A percentile compares a stretch with the other conserved stretches of the same genome.
Conservation (phyloP, 768 basidiomycete species). For the Leccinum variicolor region DNA sequence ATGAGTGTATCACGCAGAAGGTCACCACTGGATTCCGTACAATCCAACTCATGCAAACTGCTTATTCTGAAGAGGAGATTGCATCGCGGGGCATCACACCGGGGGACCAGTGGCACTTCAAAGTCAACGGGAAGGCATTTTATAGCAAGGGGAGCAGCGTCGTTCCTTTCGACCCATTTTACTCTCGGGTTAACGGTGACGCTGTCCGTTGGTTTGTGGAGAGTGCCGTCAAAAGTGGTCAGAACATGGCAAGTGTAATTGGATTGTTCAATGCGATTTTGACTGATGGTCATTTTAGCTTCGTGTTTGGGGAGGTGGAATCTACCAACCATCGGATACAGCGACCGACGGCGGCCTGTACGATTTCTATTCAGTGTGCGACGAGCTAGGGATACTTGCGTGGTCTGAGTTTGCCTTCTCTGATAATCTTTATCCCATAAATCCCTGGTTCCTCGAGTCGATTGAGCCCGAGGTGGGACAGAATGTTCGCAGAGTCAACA, state of each 20-base stretch:
- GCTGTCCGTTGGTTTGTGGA: too few relatives aligned
- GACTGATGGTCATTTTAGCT: constrained; percentile 32
- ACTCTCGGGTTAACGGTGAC: too few relatives aligned
- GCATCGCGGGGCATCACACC: constrained; percentile 48
- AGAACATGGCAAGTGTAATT: constrained; percentile 49
- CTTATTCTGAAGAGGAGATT: constrained; percentile 45
- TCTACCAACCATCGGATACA: too few relatives aligned
- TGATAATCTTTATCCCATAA: constrained; percentile 53
- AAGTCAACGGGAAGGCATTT: too few relatives aligned
- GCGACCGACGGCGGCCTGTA: too few relatives aligned
- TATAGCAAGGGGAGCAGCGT: too few relatives aligned
- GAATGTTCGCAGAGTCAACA: constrained; percentile 45
- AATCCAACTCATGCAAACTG: constrained; percentile 47
- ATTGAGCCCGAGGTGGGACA: constrained; percentile 55
- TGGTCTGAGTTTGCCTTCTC: too few relatives aligned
- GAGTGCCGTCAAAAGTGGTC: constrained; percentile 50
- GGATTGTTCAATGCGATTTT: background rate
- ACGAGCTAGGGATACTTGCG: too few relatives aligned
- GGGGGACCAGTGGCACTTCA: constrained; percentile 60
- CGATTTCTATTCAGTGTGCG: too few relatives aligned
- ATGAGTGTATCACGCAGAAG: constrained; percentile 34
- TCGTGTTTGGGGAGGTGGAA: constrained; percentile 59
- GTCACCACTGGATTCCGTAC: constrained; percentile 57
- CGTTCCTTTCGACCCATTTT: too few relatives aligned
- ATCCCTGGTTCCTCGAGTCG: constrained; percentile 48